Conservation (phyloP, 2,329 filamentous ascomycete species). For the Emmonsiellopsis sp. region DNA sequence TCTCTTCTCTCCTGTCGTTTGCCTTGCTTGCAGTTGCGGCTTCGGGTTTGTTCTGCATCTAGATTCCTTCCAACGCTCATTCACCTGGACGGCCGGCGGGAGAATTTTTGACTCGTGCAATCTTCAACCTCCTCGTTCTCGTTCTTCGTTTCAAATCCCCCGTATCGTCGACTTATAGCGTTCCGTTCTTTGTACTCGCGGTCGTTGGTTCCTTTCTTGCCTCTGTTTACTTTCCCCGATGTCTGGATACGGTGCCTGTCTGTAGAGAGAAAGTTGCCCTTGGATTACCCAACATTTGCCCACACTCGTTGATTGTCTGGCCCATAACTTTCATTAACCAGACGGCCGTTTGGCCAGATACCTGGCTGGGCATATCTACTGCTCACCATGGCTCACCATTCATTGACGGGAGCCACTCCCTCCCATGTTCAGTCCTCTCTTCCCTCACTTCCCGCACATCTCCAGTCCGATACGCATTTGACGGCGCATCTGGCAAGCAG, state of each 20-base stretch:
- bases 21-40: background rate
- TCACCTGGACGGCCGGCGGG: background rate
- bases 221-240: background rate
- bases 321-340: background rate
- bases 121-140: background rate
- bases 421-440: constrained; percentile 74
- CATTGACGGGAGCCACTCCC: constrained; percentile 37
- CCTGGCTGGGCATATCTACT: background rate
- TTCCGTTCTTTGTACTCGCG: background rate
- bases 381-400: constrained; percentile 30
- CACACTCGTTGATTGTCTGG: background rate
- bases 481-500: constrained; percentile 44
- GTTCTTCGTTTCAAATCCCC: background rate
- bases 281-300: background rate
- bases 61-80: background rate
- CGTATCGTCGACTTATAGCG: background rate
- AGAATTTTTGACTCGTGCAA: background rate
- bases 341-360: background rate
- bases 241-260: background rate
- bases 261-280: background rate
- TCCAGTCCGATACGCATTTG: constrained; percentile 44
- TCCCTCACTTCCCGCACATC: constrained; percentile 70
- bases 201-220: background rate
- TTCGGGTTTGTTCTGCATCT: background rate
- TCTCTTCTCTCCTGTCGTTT: background rate